A percentile compares a stretch with the other conserved stretches of the same genome.
phyloP scores from a whole-genome alignment of 768 basidiomycete species.

The Lactarius tabidus region DNA sequence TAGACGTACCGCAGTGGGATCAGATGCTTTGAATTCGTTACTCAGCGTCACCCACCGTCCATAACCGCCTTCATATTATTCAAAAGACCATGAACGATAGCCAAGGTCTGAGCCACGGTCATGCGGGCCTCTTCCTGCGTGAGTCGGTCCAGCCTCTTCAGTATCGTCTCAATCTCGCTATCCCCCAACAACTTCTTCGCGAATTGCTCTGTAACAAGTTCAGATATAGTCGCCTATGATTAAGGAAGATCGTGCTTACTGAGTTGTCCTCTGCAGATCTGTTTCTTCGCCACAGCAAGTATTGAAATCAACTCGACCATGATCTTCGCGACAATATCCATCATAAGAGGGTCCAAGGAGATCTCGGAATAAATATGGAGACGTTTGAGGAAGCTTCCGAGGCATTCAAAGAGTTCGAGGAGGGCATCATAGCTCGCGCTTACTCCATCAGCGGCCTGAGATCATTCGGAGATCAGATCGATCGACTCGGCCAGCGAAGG shows the following conservation, averaged over 20 bases:
- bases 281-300: neutral
- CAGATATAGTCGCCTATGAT: neutral
- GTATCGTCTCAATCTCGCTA: neutral
- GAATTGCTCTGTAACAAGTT: neutral
- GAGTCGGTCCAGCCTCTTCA: neutral
- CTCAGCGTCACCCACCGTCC: neutral
- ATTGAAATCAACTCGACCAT: neutral
- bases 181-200: neutral
- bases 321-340: neutral
- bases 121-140: neutral
- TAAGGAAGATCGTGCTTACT: neutral
- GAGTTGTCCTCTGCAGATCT: neutral
- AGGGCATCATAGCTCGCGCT: neutral
- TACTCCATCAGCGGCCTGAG: neutral
- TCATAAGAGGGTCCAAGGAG: neutral
- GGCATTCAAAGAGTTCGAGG: conserved; percentile 1
- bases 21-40: neutral
- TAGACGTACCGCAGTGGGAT: neutral
- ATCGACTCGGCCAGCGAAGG: neutral
- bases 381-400: conserved; percentile 9
- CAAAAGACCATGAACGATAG: neutral
- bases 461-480: neutral
- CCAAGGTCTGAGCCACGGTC: neutral
- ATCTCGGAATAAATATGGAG: neutral
- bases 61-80: neutral